phyloP scores from a whole-genome alignment of 2,329 filamentous ascomycete genomes.

The Apiospora sp. region DNA sequence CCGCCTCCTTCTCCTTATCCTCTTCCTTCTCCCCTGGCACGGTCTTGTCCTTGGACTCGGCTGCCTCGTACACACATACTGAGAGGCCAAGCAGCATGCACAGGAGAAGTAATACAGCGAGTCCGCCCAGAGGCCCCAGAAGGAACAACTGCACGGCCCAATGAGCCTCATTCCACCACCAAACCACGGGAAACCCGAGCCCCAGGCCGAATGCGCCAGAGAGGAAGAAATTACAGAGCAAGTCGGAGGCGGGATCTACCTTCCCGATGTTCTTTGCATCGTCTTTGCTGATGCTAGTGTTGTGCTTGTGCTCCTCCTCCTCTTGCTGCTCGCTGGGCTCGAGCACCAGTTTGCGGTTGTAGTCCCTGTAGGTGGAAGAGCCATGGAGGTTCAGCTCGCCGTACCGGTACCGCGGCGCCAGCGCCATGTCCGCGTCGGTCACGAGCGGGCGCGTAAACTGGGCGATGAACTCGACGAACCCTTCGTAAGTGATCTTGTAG shows the following conservation, averaged over 20 bases:
- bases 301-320: too few relatives aligned
- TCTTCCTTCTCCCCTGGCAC: not conserved
- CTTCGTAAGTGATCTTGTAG: not conserved
- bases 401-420: not conserved
- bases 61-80: not conserved
- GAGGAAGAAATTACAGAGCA: too few relatives aligned
- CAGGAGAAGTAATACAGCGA: too few relatives aligned
- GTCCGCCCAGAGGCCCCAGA: too few relatives aligned
- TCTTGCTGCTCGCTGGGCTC: too few relatives aligned
- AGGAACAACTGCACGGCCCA: too few relatives aligned
- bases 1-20: not conserved
- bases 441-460: not conserved
- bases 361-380: not conserved
- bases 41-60: not conserved
- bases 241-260: too few relatives aligned
- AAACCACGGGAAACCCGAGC: too few relatives aligned
- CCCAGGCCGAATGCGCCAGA: too few relatives aligned
- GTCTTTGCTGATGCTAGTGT: too few relatives aligned
- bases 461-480: not conserved
- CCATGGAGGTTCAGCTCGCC: not conserved
- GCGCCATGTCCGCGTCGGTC: not conserved
- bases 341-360: not conserved
- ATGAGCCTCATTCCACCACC: too few relatives aligned
- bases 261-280: too few relatives aligned
- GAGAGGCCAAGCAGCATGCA: not conserved